phyloP scores from a whole-genome alignment of 2,329 filamentous ascomycete genomes.

The Paracoccidioides lutzii region DNA sequence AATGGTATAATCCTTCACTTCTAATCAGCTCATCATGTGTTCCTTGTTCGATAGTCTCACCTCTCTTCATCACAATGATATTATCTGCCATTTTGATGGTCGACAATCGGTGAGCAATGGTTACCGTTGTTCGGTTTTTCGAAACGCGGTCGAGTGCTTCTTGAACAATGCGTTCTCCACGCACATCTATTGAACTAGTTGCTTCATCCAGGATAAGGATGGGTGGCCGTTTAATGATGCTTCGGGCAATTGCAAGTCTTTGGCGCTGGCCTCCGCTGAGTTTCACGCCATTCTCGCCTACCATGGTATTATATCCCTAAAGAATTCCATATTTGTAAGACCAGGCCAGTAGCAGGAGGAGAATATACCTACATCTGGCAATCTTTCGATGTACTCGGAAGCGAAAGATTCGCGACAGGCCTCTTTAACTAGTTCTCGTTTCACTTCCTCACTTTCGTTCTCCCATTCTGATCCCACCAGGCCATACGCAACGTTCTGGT shows the following conservation, averaged over 20 bases:
- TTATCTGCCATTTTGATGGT: conserved; percentile 65
- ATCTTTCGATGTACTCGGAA: conserved; percentile 52
- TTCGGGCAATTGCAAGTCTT: conserved; percentile 61
- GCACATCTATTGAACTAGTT: conserved; percentile 52
- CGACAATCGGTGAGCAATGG: conserved; percentile 62
- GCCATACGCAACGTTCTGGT: conserved; percentile 49
- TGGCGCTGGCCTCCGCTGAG: conserved; percentile 79
- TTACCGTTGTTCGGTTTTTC: conserved; percentile 55
- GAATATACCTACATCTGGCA: conserved; percentile 34
- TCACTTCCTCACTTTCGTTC: conserved; percentile 18
- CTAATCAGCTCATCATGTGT: conserved; percentile 59
- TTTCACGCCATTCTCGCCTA: conserved; percentile 66
- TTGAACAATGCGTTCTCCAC: conserved; percentile 44
- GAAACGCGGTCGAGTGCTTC: conserved; percentile 43
- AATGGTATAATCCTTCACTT: conserved; percentile 50
- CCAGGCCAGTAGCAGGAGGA: neutral
- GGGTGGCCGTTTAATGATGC: conserved; percentile 52
- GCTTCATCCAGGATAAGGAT: conserved; percentile 66
- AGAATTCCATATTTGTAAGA: neutral
- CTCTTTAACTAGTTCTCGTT: conserved; percentile 42
- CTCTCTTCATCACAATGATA: conserved; percentile 63
- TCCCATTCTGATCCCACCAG: conserved; percentile 30
- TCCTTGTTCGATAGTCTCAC: conserved; percentile 58
- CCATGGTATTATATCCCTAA: conserved; percentile 57
- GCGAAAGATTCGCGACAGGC: conserved; percentile 57